Conservation (phyloP, 2,329 filamentous ascomycete species). For the Diaporthe sp. region DNA sequence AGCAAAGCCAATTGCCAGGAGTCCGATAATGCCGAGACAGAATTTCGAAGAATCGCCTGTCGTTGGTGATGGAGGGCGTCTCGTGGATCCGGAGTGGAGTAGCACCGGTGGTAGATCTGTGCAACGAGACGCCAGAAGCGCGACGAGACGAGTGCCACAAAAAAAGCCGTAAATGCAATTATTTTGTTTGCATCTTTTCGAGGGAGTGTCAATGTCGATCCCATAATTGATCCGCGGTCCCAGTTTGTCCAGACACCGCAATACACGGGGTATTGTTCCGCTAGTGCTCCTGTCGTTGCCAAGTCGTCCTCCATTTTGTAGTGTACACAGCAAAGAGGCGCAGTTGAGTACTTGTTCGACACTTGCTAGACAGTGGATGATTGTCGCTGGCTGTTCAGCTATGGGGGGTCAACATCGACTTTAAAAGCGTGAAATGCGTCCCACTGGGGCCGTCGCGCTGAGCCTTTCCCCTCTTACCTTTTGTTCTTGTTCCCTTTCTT, state of each 20-base stretch:
- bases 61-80: conserved; percentile 48
- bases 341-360: too few relatives aligned
- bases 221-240: conserved; percentile 47
- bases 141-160: conserved; percentile 45
- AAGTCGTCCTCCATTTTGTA: neutral
- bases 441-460: too few relatives aligned
- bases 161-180: conserved; percentile 52
- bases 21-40: neutral
- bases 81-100: conserved; percentile 41
- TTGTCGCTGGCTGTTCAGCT: too few relatives aligned
- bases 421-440: too few relatives aligned
- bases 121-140: conserved; percentile 44
- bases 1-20: neutral
- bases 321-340: too few relatives aligned
- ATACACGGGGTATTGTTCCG: conserved; percentile 40
- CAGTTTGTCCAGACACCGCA: conserved; percentile 51
- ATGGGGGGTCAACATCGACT: too few relatives aligned
- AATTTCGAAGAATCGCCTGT: conserved; percentile 38
- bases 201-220: conserved; percentile 50
- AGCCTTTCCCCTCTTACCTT: too few relatives aligned
- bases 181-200: conserved; percentile 48
- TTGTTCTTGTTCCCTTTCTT: too few relatives aligned
- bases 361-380: too few relatives aligned
- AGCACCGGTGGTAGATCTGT: conserved; percentile 42
- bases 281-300: neutral